Evolutionary conservation across 805 yeast species (phyloP), one percentile per base, ranked within the genome.

Genomic region (Yamadazyma tumulicola): DNA sequence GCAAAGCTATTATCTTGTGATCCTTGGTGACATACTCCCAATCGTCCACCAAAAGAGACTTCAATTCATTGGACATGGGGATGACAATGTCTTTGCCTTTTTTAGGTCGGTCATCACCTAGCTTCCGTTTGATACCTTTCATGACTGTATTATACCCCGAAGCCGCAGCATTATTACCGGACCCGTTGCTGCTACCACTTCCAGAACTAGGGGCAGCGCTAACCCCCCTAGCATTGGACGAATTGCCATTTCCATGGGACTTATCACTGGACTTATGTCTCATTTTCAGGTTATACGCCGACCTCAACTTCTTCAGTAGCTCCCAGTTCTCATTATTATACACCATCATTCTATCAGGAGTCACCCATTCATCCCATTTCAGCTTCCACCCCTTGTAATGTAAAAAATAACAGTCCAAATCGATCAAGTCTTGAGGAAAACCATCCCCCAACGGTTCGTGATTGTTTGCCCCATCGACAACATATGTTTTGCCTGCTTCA

Each of bases 301-400:
- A 42, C 39, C 39, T 45, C 47, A 26, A 46, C 35, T 31, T 75
- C 57, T 81, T 86, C 56, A 81, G 85, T 32, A 77, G 59, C 31
- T 70, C 63, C 34, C 82, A 47, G 49, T 84, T 87, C 44, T 82
- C 95, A 19, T 77, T 81, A 32, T 73, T 83, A 51, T 68, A 69
- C 43, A 77, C 81, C 50, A 85, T 64, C 5, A 91, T 72, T 22
- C 97, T 63, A 25, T 76, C 79, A 6, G 60, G 57, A 1, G 75
- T 72, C 1, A 91, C 91, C 98, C 98, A 91, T 57, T 91, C 98
- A 54, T 91, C 97, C 96, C 96, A 91, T 39, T 88, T 79, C 12
- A 81, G 60, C 51, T 89, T 91, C 98, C 98, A 91, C 3, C 98
- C 97, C 47, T 81, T 83, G 59, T 91, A 91, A 53, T 93, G 98